phyloP scores from a whole-genome alignment of 805 yeast genomes.

The Starmerella vaccinii region DNA sequence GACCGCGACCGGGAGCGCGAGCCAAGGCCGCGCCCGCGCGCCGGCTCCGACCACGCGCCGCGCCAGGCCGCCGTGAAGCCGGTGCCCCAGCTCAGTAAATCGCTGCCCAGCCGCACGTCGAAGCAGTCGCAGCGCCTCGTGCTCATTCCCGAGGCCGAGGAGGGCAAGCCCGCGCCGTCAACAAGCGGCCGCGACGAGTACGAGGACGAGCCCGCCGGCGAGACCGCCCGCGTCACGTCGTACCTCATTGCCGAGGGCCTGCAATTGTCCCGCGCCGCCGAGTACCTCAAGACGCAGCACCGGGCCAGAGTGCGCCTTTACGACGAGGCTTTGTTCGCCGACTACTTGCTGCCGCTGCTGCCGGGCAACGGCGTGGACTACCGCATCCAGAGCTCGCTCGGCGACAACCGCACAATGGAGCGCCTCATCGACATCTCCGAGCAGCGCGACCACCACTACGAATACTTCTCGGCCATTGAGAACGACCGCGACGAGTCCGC shows the following conservation, averaged over 20 bases:
- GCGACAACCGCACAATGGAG: slow-evolving; percentile 50
- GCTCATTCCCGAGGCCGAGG: slow-evolving; percentile 38
- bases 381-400: slow-evolving; percentile 30
- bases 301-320: slow-evolving; percentile 77
- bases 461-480: slow-evolving; percentile 50
- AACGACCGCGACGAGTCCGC: background rate
- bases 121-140: slow-evolving; percentile 80
- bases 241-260: slow-evolving; percentile 81
- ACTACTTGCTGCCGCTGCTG: slow-evolving; percentile 73
- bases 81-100: slow-evolving; percentile 25
- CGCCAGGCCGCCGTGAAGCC: slow-evolving; percentile 9
- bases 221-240: slow-evolving; percentile 79
- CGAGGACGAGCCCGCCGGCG: slow-evolving; percentile 36
- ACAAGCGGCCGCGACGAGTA: background rate
- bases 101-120: slow-evolving; percentile 49
- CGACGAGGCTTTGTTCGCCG: slow-evolving; percentile 88
- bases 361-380: slow-evolving; percentile 50
- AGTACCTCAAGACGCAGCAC: slow-evolving; percentile 59
- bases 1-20: no score
- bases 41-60: background rate
- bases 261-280: slow-evolving; percentile 50
- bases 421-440: slow-evolving; percentile 69
- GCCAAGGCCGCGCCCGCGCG: background rate
- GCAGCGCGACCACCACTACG: slow-evolving; percentile 83
- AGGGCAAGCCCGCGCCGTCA: slow-evolving; percentile 8